Base-by-base conservation (phyloP, 192 early-diverging fungal genomes). In the Spizellomyces punctatus region DNA sequence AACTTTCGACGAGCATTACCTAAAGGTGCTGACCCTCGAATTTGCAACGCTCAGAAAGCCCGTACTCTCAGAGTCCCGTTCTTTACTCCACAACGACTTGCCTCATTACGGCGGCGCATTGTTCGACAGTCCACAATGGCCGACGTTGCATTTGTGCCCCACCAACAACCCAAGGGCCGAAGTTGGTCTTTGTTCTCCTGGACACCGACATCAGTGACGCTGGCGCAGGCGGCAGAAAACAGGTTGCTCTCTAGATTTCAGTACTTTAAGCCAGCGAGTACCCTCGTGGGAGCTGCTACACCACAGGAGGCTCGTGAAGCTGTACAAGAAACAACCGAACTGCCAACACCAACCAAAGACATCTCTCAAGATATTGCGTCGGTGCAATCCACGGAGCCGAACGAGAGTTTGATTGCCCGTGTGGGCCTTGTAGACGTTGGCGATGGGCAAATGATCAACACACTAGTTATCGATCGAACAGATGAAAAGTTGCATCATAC, bases 381-480 rank as follows among this genome's bases (percentile, higher is more conserved):
- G 0, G 27, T 3, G 3, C 27, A 36, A 36, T 36, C 27, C 27
- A 3, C 27, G 27, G 7, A 63, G 36, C 41, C 21, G 41, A 36
- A 36, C 27, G 27, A 36, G 27, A 36, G 27, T 36, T 75, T 82
- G 0, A 73, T 69, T 10, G 86, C 86, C 42, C 78, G 81, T n/a
- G 81, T 86, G 0, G 87, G 83, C 8, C 77, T 81, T 21, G 89
- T 89, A 6, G 81, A 86, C n/a, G 67, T 86, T 42, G 80, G 74
- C 16, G 76, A 84, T 47, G 78, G 78, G 36, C 64, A 82, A 12
- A 60, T 67, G 10, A 88, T 90, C 72, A 90, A 90, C 67, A 90
- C 89, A 0, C 75, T 89, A 3, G 71, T 87, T 36, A 84, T 89
- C 58, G 85, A 85, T 52, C 85, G 85, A 66, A 75, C 72, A 43